A percentile compares a stretch with the other conserved stretches of the same genome.
phyloP scores from a whole-genome alignment of 1,284 basidiomycete species.

The Pterula multifida region DNA sequence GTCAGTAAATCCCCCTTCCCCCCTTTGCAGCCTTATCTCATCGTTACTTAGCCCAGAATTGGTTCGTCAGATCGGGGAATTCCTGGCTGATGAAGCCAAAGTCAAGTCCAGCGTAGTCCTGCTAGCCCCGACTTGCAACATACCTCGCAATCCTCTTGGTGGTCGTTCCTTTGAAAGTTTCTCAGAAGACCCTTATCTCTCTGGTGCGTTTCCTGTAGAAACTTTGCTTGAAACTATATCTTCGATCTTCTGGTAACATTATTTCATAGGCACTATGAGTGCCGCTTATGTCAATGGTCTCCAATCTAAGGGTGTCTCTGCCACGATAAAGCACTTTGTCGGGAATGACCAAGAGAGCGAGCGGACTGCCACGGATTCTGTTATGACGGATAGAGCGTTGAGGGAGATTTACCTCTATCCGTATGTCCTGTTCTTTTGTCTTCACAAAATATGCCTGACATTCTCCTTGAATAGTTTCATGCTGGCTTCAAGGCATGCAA shows the following conservation, averaged over 20 bases:
- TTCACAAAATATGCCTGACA: conserved; percentile 3
- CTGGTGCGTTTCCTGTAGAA: conserved; percentile 31
- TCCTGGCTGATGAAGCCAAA: conserved; percentile 53
- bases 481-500: conserved; percentile 47
- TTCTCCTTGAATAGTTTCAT: conserved; percentile 56
- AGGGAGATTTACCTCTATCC: conserved; percentile 65
- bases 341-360: conserved; percentile 62
- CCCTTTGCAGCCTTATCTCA: background rate
- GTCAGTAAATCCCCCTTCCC: background rate
- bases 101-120: conserved; percentile 48
- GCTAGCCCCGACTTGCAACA: conserved; percentile 62
- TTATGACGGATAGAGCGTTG: conserved; percentile 49
- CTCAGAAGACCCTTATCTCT: conserved; percentile 55
- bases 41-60: conserved; percentile 21
- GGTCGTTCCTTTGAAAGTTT: conserved; percentile 61
- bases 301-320: conserved; percentile 50
- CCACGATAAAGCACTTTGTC: conserved; percentile 43
- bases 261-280: conserved; percentile 35
- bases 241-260: background rate
- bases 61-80: conserved; percentile 38
- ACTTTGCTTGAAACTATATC: background rate
- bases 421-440: conserved; percentile 26
- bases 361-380: conserved; percentile 47
- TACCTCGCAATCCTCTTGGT: conserved; percentile 50
- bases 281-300: conserved; percentile 57